Conservation (phyloP, 768 basidiomycete species). For the Termitomyces sp. region DNA sequence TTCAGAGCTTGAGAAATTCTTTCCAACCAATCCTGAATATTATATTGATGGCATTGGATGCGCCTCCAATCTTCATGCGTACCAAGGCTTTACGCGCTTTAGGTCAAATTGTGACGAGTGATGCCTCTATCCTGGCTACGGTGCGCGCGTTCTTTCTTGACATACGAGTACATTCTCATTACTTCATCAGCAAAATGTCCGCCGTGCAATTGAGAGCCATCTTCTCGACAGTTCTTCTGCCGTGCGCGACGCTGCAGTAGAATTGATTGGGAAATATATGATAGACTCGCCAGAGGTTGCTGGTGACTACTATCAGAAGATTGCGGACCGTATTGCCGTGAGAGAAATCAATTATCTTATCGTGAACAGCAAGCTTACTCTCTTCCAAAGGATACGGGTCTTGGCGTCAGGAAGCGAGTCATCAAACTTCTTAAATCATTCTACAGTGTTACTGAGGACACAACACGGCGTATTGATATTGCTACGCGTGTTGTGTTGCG, state of each 20-base stretch:
- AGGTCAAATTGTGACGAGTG: slow-evolving; percentile 85
- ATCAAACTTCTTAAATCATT: slow-evolving; percentile 90
- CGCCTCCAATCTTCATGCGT: slow-evolving; percentile 85
- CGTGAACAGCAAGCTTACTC: not conserved
- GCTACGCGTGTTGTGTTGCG: slow-evolving; percentile 77
- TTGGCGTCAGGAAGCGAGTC: slow-evolving; percentile 91
- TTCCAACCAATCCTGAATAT: slow-evolving; percentile 83
- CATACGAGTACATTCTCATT: not conserved
- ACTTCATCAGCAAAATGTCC: slow-evolving; percentile 61
- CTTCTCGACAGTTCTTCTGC: slow-evolving; percentile 89
- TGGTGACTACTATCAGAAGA: slow-evolving; percentile 81
- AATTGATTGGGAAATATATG: slow-evolving; percentile 97
- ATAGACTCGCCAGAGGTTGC: slow-evolving; percentile 87
- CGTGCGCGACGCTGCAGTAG: slow-evolving; percentile 95
- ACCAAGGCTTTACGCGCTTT: slow-evolving; percentile 91
- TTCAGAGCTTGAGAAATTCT: slow-evolving; percentile 72
- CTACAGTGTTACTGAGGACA: slow-evolving; percentile 62
- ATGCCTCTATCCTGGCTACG: slow-evolving; percentile 74
- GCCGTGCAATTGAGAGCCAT: slow-evolving; percentile 84
- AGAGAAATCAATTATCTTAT: slow-evolving; percentile 19
- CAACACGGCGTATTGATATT: slow-evolving; percentile 69
- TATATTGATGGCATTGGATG: slow-evolving; percentile 77
- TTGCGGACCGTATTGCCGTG: slow-evolving; percentile 89
- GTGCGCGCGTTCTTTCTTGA: slow-evolving; percentile 36
- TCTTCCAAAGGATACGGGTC: slow-evolving; percentile 76